Percentiles rank a stretch among this genome's conserved stretches.
Evolutionary conservation across 768 basidiomycete species (phyloP).

Genomic region (Cubamyces lactineus): DNA sequence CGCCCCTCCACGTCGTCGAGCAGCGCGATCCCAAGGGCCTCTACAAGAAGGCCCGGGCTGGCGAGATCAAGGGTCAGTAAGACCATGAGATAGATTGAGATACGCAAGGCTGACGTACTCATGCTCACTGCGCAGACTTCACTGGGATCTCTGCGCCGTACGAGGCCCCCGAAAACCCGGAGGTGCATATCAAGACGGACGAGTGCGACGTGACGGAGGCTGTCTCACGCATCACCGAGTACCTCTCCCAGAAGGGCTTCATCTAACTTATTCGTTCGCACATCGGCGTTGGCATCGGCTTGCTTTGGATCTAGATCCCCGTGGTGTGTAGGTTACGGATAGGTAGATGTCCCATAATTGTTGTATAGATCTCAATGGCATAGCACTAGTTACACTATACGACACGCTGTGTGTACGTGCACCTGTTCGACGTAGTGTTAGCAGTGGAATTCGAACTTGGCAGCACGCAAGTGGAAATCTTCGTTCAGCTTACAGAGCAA

Average conservation of each 20-base stretch:
- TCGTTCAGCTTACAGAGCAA: not conserved
- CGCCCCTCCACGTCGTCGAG: conserved; percentile 86
- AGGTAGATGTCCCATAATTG: conserved; percentile 2
- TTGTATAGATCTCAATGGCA: not conserved
- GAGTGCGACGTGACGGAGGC: conserved; percentile 77
- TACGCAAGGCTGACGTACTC: not conserved
- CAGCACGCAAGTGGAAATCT: no score
- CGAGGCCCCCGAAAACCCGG: conserved; percentile 82
- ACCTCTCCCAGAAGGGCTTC: conserved; percentile 70
- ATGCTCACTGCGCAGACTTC: conserved; percentile 66
- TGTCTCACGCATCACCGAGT: conserved; percentile 77
- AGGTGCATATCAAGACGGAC: conserved; percentile 91
- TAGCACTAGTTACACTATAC: no score
- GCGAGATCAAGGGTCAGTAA: conserved; percentile 87
- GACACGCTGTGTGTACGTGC: not conserved
- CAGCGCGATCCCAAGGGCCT: conserved; percentile 95
- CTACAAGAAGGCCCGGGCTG: conserved; percentile 94
- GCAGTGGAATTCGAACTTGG: not conserved
- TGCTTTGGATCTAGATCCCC: conserved; percentile 1
- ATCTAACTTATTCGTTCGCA: conserved; percentile 38
- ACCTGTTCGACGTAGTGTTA: no score
- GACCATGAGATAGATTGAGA: not conserved
- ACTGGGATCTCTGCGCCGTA: conserved; percentile 98
- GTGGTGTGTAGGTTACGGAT: conserved; percentile 9
- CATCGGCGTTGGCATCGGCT: not conserved